These are phyloP conservation scores for Colletotrichum graminicola DNA, from an alignment of 2,329 filamentous ascomycete genomes.

Conservation along the genomic window DNA sequence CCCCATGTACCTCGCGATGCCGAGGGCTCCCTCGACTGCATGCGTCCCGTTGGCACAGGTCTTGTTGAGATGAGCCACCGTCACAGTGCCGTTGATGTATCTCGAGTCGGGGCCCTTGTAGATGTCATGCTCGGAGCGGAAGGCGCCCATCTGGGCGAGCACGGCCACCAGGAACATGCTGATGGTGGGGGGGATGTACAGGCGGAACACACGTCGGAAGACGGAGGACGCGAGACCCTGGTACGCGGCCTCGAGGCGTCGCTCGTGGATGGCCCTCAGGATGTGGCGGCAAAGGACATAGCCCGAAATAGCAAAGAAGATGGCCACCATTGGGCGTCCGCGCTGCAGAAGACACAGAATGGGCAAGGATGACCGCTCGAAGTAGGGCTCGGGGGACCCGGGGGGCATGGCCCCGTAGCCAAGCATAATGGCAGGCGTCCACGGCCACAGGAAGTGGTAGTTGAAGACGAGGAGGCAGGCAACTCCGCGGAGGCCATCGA, in stretches of 20 bases:
- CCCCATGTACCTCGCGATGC: conserved; percentile 48
- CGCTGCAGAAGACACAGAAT: conserved; percentile 56
- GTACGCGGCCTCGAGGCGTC: conserved; percentile 52
- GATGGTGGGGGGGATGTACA: conserved; percentile 56
- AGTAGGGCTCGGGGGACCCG: conserved; percentile 51
- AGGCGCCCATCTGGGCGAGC: conserved; percentile 54
- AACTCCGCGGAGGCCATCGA: conserved; percentile 57
- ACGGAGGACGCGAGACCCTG: conserved; percentile 53
- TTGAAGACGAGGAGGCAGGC: conserved; percentile 59
- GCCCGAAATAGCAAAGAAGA: conserved; percentile 60
- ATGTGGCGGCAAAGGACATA: conserved; percentile 57
- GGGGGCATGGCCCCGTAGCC: conserved; percentile 55
- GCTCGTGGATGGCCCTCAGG: conserved; percentile 53
- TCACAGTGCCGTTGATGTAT: conserved; percentile 56
- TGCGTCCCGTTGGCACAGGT: conserved; percentile 48
- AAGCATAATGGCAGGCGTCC: conserved; percentile 56
- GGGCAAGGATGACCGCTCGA: conserved; percentile 51
- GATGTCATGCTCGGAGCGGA: conserved; percentile 52
- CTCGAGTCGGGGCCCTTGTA: conserved; percentile 54
- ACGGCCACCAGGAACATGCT: conserved; percentile 56
- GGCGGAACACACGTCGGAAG: conserved; percentile 54
- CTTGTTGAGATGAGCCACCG: conserved; percentile 42
- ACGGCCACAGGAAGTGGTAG: conserved; percentile 58
- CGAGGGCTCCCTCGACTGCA: conserved; percentile 46
- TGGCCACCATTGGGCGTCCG: conserved; percentile 57